These are phyloP conservation scores for Hypoxylon sp. DNA, from an alignment of 2,329 filamentous ascomycete genomes.

Conservation along the genomic window DNA sequence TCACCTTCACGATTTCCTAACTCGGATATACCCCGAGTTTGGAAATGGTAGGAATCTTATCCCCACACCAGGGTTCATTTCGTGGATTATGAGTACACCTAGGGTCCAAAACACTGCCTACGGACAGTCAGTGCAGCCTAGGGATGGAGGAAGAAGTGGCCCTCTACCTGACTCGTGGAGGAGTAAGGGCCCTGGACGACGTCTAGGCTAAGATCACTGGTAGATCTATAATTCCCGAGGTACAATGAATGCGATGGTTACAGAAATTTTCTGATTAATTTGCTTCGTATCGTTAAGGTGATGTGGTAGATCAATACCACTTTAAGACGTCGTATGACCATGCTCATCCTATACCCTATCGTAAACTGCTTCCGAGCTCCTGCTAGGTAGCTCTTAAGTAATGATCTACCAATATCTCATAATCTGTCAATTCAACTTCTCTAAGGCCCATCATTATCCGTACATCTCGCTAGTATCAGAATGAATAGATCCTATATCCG, in stretches of 20 bases:
- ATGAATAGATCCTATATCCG: constrained; percentile 26
- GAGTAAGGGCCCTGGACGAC: constrained; percentile 72
- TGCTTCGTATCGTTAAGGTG: background rate
- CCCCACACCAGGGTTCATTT: constrained; percentile 80
- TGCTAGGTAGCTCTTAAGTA: background rate
- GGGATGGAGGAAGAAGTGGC: constrained; percentile 58
- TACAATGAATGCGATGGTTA: background rate
- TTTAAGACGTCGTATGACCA: background rate
- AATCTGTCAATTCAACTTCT: background rate
- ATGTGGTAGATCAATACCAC: constrained; percentile 2
- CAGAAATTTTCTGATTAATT: background rate
- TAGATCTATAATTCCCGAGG: constrained; percentile 1
- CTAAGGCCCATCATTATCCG: constrained; percentile 1
- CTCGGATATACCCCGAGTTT: constrained; percentile 88
- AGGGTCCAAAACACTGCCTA: constrained; percentile 67
- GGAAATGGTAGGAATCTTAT: constrained; percentile 86
- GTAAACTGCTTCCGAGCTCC: constrained; percentile 7
- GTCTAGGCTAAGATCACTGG: constrained; percentile 64
- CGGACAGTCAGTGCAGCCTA: constrained; percentile 72
- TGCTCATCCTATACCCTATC: constrained; percentile 9
- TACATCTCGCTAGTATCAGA: constrained; percentile 12
- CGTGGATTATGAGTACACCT: constrained; percentile 72
- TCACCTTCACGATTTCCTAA: constrained; percentile 92
- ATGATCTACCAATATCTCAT: background rate
- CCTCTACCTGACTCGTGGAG: constrained; percentile 76